phyloP scores from a whole-genome alignment of 2,329 filamentous ascomycete species.

The Lachnellula hyalina region DNA sequence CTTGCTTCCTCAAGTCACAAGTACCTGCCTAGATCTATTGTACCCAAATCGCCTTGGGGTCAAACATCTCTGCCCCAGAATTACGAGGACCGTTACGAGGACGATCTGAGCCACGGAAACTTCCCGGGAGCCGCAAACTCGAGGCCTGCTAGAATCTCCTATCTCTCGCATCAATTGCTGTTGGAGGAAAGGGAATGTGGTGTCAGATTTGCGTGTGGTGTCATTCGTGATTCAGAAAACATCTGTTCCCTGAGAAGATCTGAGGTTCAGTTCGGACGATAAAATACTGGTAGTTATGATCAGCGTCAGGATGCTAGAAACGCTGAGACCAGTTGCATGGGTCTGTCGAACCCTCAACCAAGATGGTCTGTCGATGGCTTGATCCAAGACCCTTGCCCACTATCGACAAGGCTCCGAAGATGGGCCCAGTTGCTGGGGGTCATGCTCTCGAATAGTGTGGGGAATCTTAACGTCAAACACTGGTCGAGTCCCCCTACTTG shows the following conservation, averaged over 20 bases:
- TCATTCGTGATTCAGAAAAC: conserved; percentile 28
- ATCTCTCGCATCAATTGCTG: conserved; percentile 1
- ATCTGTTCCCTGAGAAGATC: conserved; percentile 25
- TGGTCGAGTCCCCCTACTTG: conserved; percentile 25
- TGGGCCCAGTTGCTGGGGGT: conserved; percentile 24
- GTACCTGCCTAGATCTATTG: conserved; percentile 10
- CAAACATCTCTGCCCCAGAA: conserved; percentile 20
- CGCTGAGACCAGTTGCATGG: conserved; percentile 21
- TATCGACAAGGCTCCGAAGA: conserved; percentile 29
- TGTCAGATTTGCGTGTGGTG: conserved; percentile 14
- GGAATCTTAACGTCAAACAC: conserved; percentile 32
- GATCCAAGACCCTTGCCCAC: conserved; percentile 23
- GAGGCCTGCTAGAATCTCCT: not conserved
- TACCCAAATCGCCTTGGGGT: conserved; percentile 16
- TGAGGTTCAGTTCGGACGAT: conserved; percentile 28
- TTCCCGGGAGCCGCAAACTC: not conserved
- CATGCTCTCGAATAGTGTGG: conserved; percentile 26
- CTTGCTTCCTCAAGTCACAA: conserved; percentile 20
- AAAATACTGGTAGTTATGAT: conserved; percentile 15
- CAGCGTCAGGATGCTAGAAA: conserved; percentile 25
- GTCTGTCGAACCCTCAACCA: conserved; percentile 15
- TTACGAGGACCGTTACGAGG: conserved; percentile 6
- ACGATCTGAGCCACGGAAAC: conserved; percentile 4
- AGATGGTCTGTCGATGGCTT: conserved; percentile 23
- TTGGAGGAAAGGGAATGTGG: not conserved